phyloP scores from a whole-genome alignment of 257 asterid species.

The Jacaranda copaia region DNA sequence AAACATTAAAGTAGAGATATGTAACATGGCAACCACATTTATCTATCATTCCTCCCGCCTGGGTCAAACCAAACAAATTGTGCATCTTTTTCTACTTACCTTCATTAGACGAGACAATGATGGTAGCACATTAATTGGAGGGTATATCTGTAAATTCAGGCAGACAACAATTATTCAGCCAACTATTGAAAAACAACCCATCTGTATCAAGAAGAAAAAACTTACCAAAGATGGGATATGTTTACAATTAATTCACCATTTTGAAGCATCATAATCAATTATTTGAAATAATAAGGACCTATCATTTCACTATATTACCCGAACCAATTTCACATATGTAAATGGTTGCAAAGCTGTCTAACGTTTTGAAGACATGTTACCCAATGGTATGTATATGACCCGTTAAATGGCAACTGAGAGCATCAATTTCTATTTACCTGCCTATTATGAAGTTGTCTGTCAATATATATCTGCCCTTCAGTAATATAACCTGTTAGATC shows the following conservation, averaged over 20 bases:
- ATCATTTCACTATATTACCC: not conserved
- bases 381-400: not conserved
- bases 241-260: conserved; percentile 12
- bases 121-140: conserved; percentile 98
- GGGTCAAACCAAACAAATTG: conserved; percentile 20
- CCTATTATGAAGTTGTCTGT: conserved; percentile 86
- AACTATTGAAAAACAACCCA: conserved; percentile 5
- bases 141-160: conserved; percentile 73
- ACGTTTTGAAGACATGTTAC: no score
- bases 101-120: conserved; percentile 97
- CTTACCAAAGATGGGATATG: not conserved
- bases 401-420: conserved; percentile 14
- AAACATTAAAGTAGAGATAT: conserved; percentile 25
- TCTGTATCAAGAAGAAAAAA: conserved; percentile 9
- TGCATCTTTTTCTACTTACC: conserved; percentile 51
- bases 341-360: not conserved
- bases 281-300: conserved; percentile 1
- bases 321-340: not conserved
- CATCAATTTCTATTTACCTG: conserved; percentile 52
- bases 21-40: conserved; percentile 4
- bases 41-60: not conserved
- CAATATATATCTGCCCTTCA: conserved; percentile 98
- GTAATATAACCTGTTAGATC: conserved; percentile 99
- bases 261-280: not conserved
- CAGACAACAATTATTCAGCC: conserved; percentile 33